A percentile compares a stretch with the other conserved stretches of the same genome.
Evolutionary conservation across 805 yeast species (phyloP).

Genomic region (Saturnispora sekii): DNA sequence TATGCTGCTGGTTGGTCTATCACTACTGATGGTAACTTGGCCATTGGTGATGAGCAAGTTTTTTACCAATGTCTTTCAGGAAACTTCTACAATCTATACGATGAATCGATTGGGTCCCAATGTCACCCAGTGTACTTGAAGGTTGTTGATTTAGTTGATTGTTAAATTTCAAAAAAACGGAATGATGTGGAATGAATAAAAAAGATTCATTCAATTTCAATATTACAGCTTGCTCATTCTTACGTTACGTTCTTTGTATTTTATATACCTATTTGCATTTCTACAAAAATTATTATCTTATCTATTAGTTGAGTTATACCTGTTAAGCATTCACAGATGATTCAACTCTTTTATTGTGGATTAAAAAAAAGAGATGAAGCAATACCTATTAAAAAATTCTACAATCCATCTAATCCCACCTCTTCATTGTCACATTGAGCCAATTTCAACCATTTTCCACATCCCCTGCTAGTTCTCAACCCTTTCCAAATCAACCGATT

Average conservation of each 20-base stretch:
- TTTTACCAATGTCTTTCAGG: slow-evolving; percentile 52
- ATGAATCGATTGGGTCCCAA: slow-evolving; percentile 36
- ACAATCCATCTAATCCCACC: slow-evolving; percentile 1
- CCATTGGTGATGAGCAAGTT: slow-evolving; percentile 38
- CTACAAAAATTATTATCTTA: not conserved
- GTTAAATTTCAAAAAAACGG: slow-evolving; percentile 15
- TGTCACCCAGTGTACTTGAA: slow-evolving; percentile 37
- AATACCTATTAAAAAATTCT: not conserved
- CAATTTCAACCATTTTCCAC: not conserved
- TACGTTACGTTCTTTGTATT: slow-evolving; percentile 4
- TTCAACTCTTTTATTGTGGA: too few relatives aligned
- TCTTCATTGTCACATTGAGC: slow-evolving; percentile 1
- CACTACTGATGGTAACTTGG: slow-evolving; percentile 36
- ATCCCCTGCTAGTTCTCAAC: slow-evolving; percentile 15
- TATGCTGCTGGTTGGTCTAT: slow-evolving; percentile 46
- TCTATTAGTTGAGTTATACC: too few relatives aligned
- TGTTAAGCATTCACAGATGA: not conserved
- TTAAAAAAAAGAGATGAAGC: too few relatives aligned
- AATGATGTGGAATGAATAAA: not conserved
- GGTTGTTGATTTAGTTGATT: slow-evolving; percentile 35
- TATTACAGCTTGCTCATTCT: not conserved
- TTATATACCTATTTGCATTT: slow-evolving; percentile 9
- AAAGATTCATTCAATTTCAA: not conserved
- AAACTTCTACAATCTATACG: slow-evolving; percentile 49
- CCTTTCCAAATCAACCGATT: slow-evolving; percentile 21